Percentiles rank a stretch among this genome's conserved stretches.
phyloP scores from a whole-genome alignment of 164 flowering plant genomes.

The Vitis cinerea region DNA sequence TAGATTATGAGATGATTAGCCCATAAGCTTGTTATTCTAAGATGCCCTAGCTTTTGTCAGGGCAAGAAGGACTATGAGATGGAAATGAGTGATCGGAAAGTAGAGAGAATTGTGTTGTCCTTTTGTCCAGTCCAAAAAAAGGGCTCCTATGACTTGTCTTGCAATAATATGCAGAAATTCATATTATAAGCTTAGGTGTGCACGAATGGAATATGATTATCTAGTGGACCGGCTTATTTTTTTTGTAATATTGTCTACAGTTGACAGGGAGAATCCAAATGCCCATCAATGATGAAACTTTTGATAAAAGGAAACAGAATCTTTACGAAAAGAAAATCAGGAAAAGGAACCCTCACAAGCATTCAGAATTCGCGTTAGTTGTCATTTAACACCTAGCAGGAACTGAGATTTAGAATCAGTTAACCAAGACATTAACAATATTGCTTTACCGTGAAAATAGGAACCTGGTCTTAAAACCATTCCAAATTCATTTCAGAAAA shows the following conservation, averaged over 20 bases:
- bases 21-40: background rate
- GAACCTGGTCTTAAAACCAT: too few relatives aligned
- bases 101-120: slow-evolving; percentile 6
- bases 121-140: slow-evolving; percentile 15
- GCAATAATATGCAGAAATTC: slow-evolving; percentile 1
- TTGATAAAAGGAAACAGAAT: background rate
- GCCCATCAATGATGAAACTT: slow-evolving; percentile 16
- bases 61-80: background rate
- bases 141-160: slow-evolving; percentile 11
- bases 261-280: slow-evolving; percentile 16
- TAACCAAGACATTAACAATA: too few relatives aligned
- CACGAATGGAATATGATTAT: slow-evolving; percentile 22
- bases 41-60: background rate
- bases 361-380: too few relatives aligned
- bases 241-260: slow-evolving; percentile 4
- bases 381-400: too few relatives aligned
- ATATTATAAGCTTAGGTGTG: slow-evolving; percentile 10
- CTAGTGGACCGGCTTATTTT: slow-evolving; percentile 8
- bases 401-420: too few relatives aligned
- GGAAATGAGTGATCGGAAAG: slow-evolving; percentile 7
- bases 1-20: slow-evolving; percentile 17
- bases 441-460: too few relatives aligned
- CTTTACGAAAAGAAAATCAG: background rate
- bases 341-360: background rate
- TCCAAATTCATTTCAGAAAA: too few relatives aligned